Base-by-base conservation (phyloP, 768 basidiomycete genomes). In the Mycena galericulata region DNA sequence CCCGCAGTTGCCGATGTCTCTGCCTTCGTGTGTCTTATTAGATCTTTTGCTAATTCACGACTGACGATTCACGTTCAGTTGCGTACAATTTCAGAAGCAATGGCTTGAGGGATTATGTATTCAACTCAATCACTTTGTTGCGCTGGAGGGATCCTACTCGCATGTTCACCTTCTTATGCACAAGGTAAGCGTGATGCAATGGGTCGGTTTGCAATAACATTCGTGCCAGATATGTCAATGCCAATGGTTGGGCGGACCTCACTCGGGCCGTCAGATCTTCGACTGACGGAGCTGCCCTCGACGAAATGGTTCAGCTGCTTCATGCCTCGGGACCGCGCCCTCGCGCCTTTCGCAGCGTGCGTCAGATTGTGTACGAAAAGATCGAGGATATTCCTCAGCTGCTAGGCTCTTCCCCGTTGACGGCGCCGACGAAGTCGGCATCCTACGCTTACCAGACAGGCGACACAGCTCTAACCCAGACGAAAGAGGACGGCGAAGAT, bases 1-100 rank as follows among this genome's bases (percentile, higher is more conserved):
- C 87, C 27, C 87, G 84, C 69, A 80, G 81, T 62, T 79, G 81
- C 12, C 71, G 88, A 18, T 85, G 83, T 62, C 72, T 89, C 29
- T 72, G 89, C 88, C 74, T 62, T 83, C 81, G 62, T 43, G 20
- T 34, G 59, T 41, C 51, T 18, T 22, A n/a, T 30, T n/a, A 22
- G 17, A 8, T 5, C 18, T 24, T 41, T 18, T 4, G 6, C 51
- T 29, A 11, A 51, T 20, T 29, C 22, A 40, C 47, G 53, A 54
- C 46, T 41, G n/a, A 58, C 30, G 29, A 41, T 26, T 34, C 5
- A 20, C 26, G 24, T 46, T 26, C 20, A 67, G 65, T 67, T 29
- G 46, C 49, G 14, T 62, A 63, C 24, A 66, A 64, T 18, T 61
- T 66, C 32, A 55, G 53, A 61, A 67, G 43, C n/a, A 1, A 26